phyloP scores from a whole-genome alignment of 192 early-diverging fungal species.

The Linderina pennispora region DNA sequence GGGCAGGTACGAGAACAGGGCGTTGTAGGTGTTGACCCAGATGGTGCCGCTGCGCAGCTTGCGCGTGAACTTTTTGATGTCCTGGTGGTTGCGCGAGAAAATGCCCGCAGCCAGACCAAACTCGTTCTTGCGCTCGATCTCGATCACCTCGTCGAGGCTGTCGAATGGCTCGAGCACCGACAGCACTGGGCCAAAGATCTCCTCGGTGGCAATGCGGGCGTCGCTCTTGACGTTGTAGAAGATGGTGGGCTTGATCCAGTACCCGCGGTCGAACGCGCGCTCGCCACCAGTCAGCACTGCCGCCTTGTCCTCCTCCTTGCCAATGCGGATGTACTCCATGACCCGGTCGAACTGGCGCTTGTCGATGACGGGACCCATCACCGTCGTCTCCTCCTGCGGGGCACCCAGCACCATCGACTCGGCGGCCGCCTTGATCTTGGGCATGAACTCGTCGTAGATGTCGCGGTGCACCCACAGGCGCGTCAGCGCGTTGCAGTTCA shows the following conservation, averaged over 20 bases:
- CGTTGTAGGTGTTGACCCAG: constrained; percentile 60
- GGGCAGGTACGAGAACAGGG: constrained; percentile 49
- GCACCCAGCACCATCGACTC: constrained; percentile 20
- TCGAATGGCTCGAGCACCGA: constrained; percentile 49
- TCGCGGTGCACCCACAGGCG: constrained; percentile 63
- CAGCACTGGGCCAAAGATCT: constrained; percentile 58
- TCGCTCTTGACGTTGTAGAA: constrained; percentile 42
- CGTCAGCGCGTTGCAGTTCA: constrained; percentile 71
- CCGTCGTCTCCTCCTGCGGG: constrained; percentile 14
- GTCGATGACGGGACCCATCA: constrained; percentile 51
- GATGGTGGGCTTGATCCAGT: constrained; percentile 57
- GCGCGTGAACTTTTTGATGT: constrained; percentile 38
- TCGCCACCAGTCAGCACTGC: constrained; percentile 39
- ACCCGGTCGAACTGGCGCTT: constrained; percentile 52
- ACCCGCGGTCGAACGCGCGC: constrained; percentile 24
- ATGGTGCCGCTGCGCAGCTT: constrained; percentile 46
- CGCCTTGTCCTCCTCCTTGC: constrained; percentile 13
- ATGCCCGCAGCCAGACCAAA: constrained; percentile 54
- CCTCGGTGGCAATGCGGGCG: constrained; percentile 44
- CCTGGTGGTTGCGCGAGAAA: constrained; percentile 41
- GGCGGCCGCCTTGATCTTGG: constrained; percentile 42
- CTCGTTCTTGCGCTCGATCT: constrained; percentile 41
- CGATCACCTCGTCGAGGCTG: constrained; percentile 45
- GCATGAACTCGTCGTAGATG: constrained; percentile 59
- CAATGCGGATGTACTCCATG: constrained; percentile 44